Conservation (phyloP, 345 rosid genomes). For the Cardamine occulta region DNA sequence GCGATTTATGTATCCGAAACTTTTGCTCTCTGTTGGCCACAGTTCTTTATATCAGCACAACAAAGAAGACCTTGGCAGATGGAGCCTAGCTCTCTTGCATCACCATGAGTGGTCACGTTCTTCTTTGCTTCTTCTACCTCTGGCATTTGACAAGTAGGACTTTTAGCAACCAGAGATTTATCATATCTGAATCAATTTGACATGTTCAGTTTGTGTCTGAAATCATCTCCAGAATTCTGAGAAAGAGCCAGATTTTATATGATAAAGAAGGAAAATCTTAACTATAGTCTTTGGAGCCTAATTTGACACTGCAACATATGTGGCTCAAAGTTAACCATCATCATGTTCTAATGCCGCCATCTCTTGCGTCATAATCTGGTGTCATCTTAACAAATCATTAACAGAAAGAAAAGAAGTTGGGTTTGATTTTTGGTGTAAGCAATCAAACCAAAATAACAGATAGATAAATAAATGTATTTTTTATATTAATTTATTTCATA, state of each 20-base stretch:
- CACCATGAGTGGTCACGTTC: not conserved
- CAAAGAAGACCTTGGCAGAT: slow-evolving; percentile 77
- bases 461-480: no score
- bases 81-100: slow-evolving; percentile 50
- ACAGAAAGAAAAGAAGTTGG: not conserved
- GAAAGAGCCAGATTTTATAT: not conserved
- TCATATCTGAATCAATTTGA: not conserved
- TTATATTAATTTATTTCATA: no score
- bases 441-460: not conserved
- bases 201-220: not conserved
- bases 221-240: not conserved
- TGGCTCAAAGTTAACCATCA: not conserved
- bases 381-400: slow-evolving; percentile 9
- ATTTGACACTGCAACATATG: not conserved
- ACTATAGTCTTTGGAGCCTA: not conserved
- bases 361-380: not conserved
- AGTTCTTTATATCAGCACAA: slow-evolving; percentile 82
- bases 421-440: not conserved
- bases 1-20: not conserved
- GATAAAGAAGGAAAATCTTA: not conserved
- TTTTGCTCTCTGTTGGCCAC: slow-evolving; percentile 33
- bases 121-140: not conserved
- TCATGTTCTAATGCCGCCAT: not conserved
- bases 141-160: not conserved
- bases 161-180: not conserved